Percentiles rank a stretch among this genome's conserved stretches.
These are phyloP conservation scores for Herpetomonas samuelpessoai DNA, from an alignment of 208 protist genomes.

Conservation along the genomic window DNA sequence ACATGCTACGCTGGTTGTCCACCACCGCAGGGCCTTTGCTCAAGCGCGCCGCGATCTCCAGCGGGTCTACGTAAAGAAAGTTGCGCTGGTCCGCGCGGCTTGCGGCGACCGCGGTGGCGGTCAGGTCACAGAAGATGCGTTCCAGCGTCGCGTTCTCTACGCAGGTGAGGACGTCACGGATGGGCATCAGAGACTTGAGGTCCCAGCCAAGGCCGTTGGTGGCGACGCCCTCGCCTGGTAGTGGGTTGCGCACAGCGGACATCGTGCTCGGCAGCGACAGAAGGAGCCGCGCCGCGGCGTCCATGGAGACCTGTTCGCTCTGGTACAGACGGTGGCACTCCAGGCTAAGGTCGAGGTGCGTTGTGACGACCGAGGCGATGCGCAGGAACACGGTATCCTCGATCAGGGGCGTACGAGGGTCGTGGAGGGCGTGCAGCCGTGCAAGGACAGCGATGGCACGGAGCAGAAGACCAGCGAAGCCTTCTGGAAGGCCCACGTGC, in stretches of 20 bases:
- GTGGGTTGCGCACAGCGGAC: not conserved
- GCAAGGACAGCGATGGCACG: slow-evolving; percentile 28
- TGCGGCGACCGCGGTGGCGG: slow-evolving; percentile 18
- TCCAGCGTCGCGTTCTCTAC: slow-evolving; percentile 34
- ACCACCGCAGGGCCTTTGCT: slow-evolving; percentile 28
- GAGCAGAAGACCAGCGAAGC: slow-evolving; percentile 39
- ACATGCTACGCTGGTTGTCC: slow-evolving; percentile 54
- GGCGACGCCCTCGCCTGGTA: too few relatives aligned
- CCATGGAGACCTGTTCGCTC: slow-evolving; percentile 21
- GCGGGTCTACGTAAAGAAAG: slow-evolving; percentile 65
- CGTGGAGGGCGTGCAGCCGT: slow-evolving; percentile 13
- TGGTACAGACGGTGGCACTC: slow-evolving; percentile 35
- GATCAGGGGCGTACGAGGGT: slow-evolving; percentile 15
- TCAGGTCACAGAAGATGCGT: slow-evolving; percentile 58
- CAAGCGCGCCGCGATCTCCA: slow-evolving; percentile 59
- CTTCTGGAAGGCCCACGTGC: slow-evolving; percentile 32
- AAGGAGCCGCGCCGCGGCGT: slow-evolving; percentile 22
- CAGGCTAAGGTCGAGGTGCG: slow-evolving; percentile 10
- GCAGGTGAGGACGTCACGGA: slow-evolving; percentile 56
- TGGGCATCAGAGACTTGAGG: slow-evolving; percentile 37
- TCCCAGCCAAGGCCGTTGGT: not conserved
- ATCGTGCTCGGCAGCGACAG: not conserved
- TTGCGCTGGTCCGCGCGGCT: slow-evolving; percentile 18
- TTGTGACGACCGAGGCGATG: slow-evolving; percentile 17
- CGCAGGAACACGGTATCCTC: slow-evolving; percentile 17